phyloP scores from a whole-genome alignment of 768 basidiomycete genomes.

The Boletus subparvulus region DNA sequence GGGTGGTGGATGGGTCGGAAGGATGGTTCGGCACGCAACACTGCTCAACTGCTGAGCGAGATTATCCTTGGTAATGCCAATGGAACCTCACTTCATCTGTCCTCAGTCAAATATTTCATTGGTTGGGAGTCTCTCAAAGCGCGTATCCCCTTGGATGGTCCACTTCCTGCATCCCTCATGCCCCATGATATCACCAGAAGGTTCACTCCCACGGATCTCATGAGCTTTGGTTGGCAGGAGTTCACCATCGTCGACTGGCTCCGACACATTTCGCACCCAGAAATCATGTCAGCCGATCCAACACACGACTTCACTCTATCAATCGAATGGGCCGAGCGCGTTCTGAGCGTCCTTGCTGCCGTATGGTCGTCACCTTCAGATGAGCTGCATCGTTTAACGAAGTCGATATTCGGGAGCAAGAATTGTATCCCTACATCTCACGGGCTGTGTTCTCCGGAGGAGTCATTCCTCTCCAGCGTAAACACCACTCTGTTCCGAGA shows the following conservation, averaged over 20 bases:
- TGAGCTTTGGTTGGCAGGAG: slow-evolving; percentile 76
- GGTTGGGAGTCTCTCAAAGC: slow-evolving; percentile 44
- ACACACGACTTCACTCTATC: slow-evolving; percentile 64
- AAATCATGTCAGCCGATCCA: slow-evolving; percentile 37
- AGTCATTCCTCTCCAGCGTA: slow-evolving; percentile 73
- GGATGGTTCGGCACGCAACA: neutral
- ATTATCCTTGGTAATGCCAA: slow-evolving; percentile 43
- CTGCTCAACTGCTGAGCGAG: neutral
- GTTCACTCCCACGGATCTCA: slow-evolving; percentile 50
- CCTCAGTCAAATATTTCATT: slow-evolving; percentile 62
- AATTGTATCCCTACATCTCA: neutral
- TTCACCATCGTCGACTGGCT: slow-evolving; percentile 73
- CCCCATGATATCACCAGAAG: slow-evolving; percentile 63
- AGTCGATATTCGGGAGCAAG: neutral
- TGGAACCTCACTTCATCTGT: slow-evolving; percentile 62
- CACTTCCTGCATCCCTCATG: slow-evolving; percentile 64
- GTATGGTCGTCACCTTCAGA: slow-evolving; percentile 63
- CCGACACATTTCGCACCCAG: slow-evolving; percentile 51
- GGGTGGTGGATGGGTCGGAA: neutral
- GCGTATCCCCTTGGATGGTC: slow-evolving; percentile 69
- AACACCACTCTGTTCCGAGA: slow-evolving; percentile 33
- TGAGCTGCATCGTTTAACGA: slow-evolving; percentile 5
- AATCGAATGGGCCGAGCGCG: slow-evolving; percentile 73
- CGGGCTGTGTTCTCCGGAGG: neutral
- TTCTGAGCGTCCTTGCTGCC: slow-evolving; percentile 58